These are phyloP conservation scores for Aspergillus sp. DNA, from an alignment of 2,329 filamentous ascomycete genomes.

Conservation along the genomic window DNA sequence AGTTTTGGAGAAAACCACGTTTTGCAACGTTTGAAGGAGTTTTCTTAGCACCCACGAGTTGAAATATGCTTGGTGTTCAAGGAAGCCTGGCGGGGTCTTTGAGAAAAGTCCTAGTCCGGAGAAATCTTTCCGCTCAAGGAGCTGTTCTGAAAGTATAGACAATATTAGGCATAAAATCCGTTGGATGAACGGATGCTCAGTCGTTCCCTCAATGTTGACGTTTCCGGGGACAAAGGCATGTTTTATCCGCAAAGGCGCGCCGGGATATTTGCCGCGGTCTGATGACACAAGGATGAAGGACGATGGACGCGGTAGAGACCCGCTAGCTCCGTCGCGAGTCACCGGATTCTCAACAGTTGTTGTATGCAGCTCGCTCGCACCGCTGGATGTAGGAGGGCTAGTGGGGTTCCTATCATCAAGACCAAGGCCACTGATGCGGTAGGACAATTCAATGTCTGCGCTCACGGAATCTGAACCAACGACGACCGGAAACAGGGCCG, in stretches of 20 bases:
- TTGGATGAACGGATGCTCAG: constrained; percentile 71
- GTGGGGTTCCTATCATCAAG: constrained; percentile 86
- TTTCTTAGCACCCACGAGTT: constrained; percentile 83
- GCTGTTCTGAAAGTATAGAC: constrained; percentile 79
- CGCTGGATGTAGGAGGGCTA: constrained; percentile 70
- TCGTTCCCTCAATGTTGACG: constrained; percentile 45
- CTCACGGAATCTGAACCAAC: constrained; percentile 82
- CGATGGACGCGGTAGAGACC: constrained; percentile 73
- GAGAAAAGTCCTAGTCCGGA: constrained; percentile 79
- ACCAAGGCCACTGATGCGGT: constrained; percentile 73
- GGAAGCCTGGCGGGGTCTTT: constrained; percentile 87
- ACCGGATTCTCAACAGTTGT: constrained; percentile 57
- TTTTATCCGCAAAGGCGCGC: constrained; percentile 63
- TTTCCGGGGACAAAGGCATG: constrained; percentile 62
- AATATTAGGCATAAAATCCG: constrained; percentile 75
- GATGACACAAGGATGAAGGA: constrained; percentile 88
- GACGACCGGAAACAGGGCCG: constrained; percentile 80
- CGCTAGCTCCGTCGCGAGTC: constrained; percentile 51
- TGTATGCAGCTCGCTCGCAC: constrained; percentile 70
- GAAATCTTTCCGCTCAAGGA: constrained; percentile 86
- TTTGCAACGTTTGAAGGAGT: constrained; percentile 69
- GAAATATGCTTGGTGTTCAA: constrained; percentile 93
- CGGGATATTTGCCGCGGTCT: constrained; percentile 58
- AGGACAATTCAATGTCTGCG: constrained; percentile 83
- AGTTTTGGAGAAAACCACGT: constrained; percentile 68